Evolutionary conservation across 495 filamentous ascomycete genomes (phyloP).

Genomic region (Platismatia glauca): DNA sequence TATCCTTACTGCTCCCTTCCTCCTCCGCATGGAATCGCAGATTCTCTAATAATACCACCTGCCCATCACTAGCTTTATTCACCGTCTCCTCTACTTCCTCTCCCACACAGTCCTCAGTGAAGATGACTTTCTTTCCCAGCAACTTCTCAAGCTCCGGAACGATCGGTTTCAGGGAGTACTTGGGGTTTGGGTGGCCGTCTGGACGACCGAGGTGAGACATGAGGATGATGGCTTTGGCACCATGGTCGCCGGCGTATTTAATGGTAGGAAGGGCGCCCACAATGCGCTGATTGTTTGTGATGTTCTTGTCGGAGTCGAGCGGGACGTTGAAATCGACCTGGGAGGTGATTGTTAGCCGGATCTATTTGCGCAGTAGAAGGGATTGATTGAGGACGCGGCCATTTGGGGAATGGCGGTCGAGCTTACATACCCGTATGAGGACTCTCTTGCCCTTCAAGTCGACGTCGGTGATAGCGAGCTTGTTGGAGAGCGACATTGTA

Average conservation of each 20-base stretch:
- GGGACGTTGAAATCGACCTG: slow-evolving; percentile 99
- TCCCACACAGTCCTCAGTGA: slow-evolving; percentile 88
- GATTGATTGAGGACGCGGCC: neutral
- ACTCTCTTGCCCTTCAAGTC: slow-evolving; percentile 98
- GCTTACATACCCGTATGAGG: slow-evolving; percentile 75
- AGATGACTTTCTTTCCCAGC: slow-evolving; percentile 70
- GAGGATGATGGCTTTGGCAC: slow-evolving; percentile 88
- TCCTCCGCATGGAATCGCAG: slow-evolving; percentile 96
- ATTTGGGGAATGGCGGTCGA: neutral
- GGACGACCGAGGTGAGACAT: slow-evolving; percentile 99
- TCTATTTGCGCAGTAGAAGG: neutral
- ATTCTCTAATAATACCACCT: slow-evolving; percentile 91
- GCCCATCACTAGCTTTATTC: slow-evolving; percentile 70
- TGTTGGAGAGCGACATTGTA: slow-evolving; percentile 96
- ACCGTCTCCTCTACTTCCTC: slow-evolving; percentile 81
- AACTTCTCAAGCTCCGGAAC: slow-evolving; percentile 86
- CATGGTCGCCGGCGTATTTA: slow-evolving; percentile 91
- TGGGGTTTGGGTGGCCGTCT: slow-evolving; percentile 77
- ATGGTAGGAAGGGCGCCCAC: slow-evolving; percentile 95
- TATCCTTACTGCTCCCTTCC: slow-evolving; percentile 89
- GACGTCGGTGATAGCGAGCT: slow-evolving; percentile 90
- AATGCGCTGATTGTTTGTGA: slow-evolving; percentile 97
- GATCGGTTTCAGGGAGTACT: slow-evolving; percentile 92
- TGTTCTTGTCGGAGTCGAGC: slow-evolving; percentile 79
- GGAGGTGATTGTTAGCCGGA: slow-evolving; percentile 3